Evolutionary conservation across 192 early-diverging fungal species (phyloP), one percentile per base, ranked within the genome.

Genomic region (Backusella psychrophila): DNA sequence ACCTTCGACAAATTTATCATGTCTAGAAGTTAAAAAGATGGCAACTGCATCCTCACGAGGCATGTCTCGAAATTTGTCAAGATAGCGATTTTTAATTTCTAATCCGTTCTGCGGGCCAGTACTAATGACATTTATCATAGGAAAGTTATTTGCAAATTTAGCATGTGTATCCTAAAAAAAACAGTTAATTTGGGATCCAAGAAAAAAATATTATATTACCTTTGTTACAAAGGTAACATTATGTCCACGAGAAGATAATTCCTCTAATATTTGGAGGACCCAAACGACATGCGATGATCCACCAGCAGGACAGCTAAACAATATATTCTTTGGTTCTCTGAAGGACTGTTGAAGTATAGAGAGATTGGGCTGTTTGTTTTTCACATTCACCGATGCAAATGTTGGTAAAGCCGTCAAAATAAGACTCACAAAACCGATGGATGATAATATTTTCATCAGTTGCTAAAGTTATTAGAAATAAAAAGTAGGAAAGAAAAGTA

Each of bases 221-320:
- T 38, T 66, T 46, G 73, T 46, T 15, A 70, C 7, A 66, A 75
- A 80, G 5, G 69, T 75, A 21, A 72, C 69, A 49, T 72, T 74
- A 69, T 80, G 78, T 23, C 78, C 78, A 49, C 59, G 5, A 15
- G 35, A 14, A 3, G 46, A 66, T 4, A 80, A 38, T 21, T 75
- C 68, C 35, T 80, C 42, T 26, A 70, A 26, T 38, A 80, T 80
- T 1, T 59, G 39, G 1, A 80, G 69, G 1, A 80, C 78, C 78
- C 78, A 80, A 31, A 69, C 53, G 2, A 38, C 68, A 39, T 80
- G 74, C 1, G 78, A 75, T 31, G 78, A 75, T 14, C 74, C 78
- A 19, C 74, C 74, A 17, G 44, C 46, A 3, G 69, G 34, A 12
- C 38, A 31, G 15, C 69, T 66, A 49, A 80, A 75, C 6, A 66